Conservation (phyloP, 2,329 filamentous ascomycete species). For the Xylariaceae sp. region DNA sequence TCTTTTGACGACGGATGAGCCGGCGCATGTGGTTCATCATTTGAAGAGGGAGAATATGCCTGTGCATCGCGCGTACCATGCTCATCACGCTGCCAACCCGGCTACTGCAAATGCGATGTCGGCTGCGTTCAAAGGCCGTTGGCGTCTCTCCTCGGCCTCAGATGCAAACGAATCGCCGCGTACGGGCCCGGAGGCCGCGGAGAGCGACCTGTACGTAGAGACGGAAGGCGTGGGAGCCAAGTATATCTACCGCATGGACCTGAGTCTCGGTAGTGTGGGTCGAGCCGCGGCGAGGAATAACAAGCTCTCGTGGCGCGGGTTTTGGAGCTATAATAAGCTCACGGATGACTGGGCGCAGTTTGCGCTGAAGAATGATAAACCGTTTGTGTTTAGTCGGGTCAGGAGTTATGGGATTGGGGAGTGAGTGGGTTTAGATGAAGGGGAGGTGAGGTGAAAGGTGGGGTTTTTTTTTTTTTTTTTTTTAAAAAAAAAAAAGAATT, state of each 20-base stretch:
- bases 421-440: constrained; percentile 19
- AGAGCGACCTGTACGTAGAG: constrained; percentile 73
- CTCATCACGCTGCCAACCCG: constrained; percentile 19
- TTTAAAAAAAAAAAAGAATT: too few relatives aligned
- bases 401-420: constrained; percentile 53
- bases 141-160: constrained; percentile 40
- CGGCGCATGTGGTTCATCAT: constrained; percentile 79
- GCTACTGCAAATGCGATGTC: constrained; percentile 53
- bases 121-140: constrained; percentile 55
- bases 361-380: constrained; percentile 55
- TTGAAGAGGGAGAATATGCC: constrained; percentile 65
- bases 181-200: constrained; percentile 25
- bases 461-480: too few relatives aligned
- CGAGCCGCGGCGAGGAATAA: constrained; percentile 66
- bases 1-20: constrained; percentile 74
- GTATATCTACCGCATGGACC: constrained; percentile 80
- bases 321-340: constrained; percentile 83
- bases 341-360: constrained; percentile 92
- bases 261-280: constrained; percentile 61
- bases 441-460: not conserved
- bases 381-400: constrained; percentile 63
- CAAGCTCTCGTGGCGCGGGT: constrained; percentile 81
- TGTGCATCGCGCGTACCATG: constrained; percentile 33
- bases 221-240: constrained; percentile 71
- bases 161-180: not conserved